phyloP scores from a whole-genome alignment of 768 basidiomycete species.

The Podaxis sp. region DNA sequence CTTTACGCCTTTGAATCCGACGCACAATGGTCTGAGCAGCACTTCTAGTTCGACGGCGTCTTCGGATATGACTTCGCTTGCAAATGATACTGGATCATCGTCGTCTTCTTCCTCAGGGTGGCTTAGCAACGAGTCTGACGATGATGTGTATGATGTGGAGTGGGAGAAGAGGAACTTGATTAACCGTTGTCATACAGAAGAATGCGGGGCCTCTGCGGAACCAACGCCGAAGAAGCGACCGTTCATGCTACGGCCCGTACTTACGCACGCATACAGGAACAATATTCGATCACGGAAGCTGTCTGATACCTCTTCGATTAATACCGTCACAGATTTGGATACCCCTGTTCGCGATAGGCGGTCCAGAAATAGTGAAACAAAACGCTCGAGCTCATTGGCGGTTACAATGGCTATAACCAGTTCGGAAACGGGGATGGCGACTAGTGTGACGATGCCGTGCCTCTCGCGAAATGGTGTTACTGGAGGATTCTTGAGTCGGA shows the following conservation, averaged over 20 bases:
- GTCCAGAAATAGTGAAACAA: conserved; percentile 6
- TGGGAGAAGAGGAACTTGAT: conserved; percentile 28
- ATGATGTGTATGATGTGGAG: conserved; percentile 45
- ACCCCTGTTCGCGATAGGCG: conserved; percentile 13
- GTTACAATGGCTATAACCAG: conserved; percentile 24
- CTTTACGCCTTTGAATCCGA: conserved; percentile 9
- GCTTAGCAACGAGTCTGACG: conserved; percentile 50
- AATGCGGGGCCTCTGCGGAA: conserved; percentile 18
- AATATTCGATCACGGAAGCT: conserved; percentile 31
- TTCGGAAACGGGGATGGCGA: conserved; percentile 20
- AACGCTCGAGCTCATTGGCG: conserved; percentile 14
- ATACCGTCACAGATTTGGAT: conserved; percentile 35
- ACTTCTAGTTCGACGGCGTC: conserved; percentile 15
- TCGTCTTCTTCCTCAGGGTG: conserved; percentile 49
- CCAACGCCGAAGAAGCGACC: conserved; percentile 30
- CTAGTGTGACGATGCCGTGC: conserved; percentile 29
- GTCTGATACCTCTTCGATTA: conserved; percentile 49
- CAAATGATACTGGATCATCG: conserved; percentile 60
- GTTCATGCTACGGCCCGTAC: conserved; percentile 44
- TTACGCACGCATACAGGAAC: conserved; percentile 25
- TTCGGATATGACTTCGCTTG: conserved; percentile 59
- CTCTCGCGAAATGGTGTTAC: conserved; percentile 26
- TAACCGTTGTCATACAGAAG: conserved; percentile 15
- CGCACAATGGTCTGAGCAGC: conserved; percentile 5
- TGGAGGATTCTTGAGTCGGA: conserved; percentile 61